phyloP scores from a whole-genome alignment of 2,329 filamentous ascomycete genomes.

The Metarhizium sp. region DNA sequence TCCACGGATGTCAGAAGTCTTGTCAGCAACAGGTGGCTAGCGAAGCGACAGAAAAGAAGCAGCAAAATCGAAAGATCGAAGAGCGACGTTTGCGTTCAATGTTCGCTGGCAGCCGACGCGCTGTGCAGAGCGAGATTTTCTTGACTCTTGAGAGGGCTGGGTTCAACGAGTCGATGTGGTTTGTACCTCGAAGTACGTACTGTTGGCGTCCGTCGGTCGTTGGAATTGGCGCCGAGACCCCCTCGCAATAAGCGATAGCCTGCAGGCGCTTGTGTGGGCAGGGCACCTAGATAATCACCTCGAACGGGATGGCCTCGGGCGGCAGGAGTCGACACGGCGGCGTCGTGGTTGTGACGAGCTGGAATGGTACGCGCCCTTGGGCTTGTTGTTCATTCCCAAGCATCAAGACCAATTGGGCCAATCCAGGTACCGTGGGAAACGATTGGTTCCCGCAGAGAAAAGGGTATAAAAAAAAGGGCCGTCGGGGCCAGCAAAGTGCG shows the following conservation, averaged over 20 bases:
- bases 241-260: neutral
- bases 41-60: neutral
- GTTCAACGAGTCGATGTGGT: neutral
- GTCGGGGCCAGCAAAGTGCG: no score
- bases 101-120: neutral
- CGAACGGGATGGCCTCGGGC: neutral
- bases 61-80: neutral
- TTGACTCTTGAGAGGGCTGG: neutral
- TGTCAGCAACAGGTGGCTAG: neutral
- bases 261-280: no score
- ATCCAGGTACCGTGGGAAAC: neutral
- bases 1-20: neutral
- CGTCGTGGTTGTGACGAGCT: neutral
- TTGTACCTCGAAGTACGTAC: neutral
- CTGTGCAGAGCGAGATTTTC: neutral
- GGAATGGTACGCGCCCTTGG: constrained; percentile 5
- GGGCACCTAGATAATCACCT: no score
- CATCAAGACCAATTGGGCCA: neutral
- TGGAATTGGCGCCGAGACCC: neutral
- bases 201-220: no score
- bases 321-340: neutral
- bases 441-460: neutral
- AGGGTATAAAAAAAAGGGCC: no score
- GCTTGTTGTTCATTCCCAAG: constrained; percentile 6
- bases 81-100: neutral